Evolutionary conservation across 2,329 filamentous ascomycete species (phyloP), one percentile per base, ranked within the genome.

Genomic region (Sarocladium brachiariae): DNA sequence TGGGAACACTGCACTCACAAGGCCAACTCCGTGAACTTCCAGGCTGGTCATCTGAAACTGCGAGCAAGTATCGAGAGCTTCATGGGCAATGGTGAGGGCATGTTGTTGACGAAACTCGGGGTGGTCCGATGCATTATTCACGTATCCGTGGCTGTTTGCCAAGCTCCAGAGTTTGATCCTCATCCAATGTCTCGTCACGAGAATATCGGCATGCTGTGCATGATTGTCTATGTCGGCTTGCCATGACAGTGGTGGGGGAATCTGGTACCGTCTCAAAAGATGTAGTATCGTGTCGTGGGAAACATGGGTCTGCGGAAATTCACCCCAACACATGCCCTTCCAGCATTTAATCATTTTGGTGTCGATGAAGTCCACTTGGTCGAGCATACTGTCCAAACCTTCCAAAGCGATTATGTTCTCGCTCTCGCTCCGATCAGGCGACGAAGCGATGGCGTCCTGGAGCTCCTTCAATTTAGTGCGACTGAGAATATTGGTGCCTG

Each of bases 311-410:
- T 16, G 39, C 4, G 11, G 21, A 4, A 14, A 11, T 13, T 43
- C 39, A 9, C 23, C 27, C 39, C 39, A 43, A 27, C 39, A 43
- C 39, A 43, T 10, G 39, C 39, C 23, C 21, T 27, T 25, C 39
- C 39, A 43, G 39, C 39, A 43, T 25, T 43, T 43, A 14, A 43
- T 43, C 39, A 43, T 43, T 19, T 43, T 25, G 13, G 39, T n/a
- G 23, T 43, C 39, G n/a, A 43, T 43, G 39, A 43, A 43, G 23
- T 43, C 39, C 39, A 43, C 39, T 14, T 43, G 39, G 21, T 43
- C 39, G n/a, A 43, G 39, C 39, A 43, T 43, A 13, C 39, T 43
- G 23, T 19, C 21, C 4, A 43, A 21, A 18, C 21, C 11, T 25
- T 43, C 39, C 39, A 43, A 14, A 13, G 39, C 39, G 19, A 43